Percentiles rank a stretch among this genome's conserved stretches.
These are phyloP conservation scores for Aspergillus flavus DNA, from an alignment of 2,329 filamentous ascomycete species.

Conservation along the genomic window DNA sequence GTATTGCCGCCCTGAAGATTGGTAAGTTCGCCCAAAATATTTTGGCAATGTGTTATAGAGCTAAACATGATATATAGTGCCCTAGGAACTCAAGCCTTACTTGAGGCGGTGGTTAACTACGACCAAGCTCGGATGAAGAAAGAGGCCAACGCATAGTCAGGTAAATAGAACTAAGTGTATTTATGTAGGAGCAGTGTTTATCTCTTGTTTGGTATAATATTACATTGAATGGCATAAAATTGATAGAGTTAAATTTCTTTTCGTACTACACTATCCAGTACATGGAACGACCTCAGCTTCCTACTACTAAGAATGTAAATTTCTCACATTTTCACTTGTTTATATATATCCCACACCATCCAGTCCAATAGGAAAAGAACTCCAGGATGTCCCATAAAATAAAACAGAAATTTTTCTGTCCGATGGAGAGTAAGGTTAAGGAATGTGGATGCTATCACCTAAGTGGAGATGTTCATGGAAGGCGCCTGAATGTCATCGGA, in stretches of 20 bases:
- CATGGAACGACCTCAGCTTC: neutral
- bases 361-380: neutral
- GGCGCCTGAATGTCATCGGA: constrained; percentile 19
- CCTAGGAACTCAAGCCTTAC: constrained; percentile 47
- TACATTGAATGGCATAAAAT: neutral
- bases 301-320: neutral
- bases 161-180: neutral
- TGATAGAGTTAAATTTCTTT: neutral
- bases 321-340: too few relatives aligned
- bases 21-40: constrained; percentile 22
- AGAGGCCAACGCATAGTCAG: neutral
- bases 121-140: constrained; percentile 17
- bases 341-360: neutral
- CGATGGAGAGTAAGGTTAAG: neutral
- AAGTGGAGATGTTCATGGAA: neutral
- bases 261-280: neutral
- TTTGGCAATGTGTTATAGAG: neutral
- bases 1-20: constrained; percentile 54
- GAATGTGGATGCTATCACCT: neutral
- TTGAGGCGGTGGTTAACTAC: constrained; percentile 49
- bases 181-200: neutral
- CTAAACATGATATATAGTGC: constrained; percentile 21
- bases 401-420: neutral
- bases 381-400: neutral
- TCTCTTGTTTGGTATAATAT: neutral